These are phyloP conservation scores for Penstemon eatonii DNA, from an alignment of 257 asterid species.

Conservation along the genomic window DNA sequence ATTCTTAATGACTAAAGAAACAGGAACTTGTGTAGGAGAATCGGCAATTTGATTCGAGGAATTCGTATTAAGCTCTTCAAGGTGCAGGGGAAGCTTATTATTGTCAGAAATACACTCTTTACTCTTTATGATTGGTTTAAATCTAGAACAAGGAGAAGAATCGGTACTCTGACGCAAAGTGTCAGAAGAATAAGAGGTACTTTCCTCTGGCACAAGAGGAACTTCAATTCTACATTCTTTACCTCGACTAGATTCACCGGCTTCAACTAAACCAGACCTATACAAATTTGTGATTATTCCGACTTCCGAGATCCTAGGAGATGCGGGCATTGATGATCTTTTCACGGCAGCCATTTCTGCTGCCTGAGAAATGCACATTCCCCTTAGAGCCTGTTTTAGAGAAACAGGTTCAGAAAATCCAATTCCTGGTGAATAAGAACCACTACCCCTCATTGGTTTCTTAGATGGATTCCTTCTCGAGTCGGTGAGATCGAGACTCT, in stretches of 20 bases:
- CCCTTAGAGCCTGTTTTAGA: constrained; percentile 88
- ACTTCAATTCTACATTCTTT: constrained; percentile 32
- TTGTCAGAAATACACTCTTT: constrained; percentile 30
- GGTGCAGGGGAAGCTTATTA: constrained; percentile 27
- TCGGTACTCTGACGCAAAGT: constrained; percentile 28
- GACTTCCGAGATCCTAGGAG: constrained; percentile 71
- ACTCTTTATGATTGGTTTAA: constrained; percentile 22
- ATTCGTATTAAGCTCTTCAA: constrained; percentile 29
- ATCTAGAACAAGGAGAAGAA: constrained; percentile 30
- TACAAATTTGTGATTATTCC: constrained; percentile 44
- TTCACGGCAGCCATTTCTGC: constrained; percentile 85
- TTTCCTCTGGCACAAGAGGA: constrained; percentile 43
- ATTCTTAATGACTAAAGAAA: constrained; percentile 20
- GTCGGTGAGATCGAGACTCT: constrained; percentile 47
- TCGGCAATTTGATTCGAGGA: constrained; percentile 25
- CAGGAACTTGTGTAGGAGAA: constrained; percentile 33
- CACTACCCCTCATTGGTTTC: constrained; percentile 67
- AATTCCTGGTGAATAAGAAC: constrained; percentile 65
- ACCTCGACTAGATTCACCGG: constrained; percentile 41
- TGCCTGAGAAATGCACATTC: constrained; percentile 93
- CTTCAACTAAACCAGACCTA: constrained; percentile 44
- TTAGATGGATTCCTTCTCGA: constrained; percentile 55
- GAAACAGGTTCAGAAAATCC: constrained; percentile 88
- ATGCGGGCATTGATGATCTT: constrained; percentile 63
- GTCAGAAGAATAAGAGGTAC: constrained; percentile 45